Base-by-base conservation (phyloP, 192 early-diverging fungal species). In the Backusella circina region DNA sequence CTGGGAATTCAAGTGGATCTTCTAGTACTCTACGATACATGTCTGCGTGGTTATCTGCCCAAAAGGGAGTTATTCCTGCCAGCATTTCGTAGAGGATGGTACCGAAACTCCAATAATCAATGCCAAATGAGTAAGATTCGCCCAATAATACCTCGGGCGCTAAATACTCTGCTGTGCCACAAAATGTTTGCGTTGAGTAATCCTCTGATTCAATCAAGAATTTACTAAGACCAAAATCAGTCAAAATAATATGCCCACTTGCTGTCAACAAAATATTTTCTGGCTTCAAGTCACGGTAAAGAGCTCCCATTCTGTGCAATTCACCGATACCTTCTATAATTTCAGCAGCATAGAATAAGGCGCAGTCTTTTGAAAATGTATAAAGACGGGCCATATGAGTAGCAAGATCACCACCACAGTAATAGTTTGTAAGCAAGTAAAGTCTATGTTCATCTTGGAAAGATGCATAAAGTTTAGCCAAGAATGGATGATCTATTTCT, bases 201-300 rank as follows among this genome's bases (percentile, higher is more conserved):
- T 76, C 69, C 7, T 66, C 71, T 5, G 61, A 41, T 31, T 73
- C 71, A 39, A 79, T 78, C 30, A 79, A 61, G 41, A 81, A 92
- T 83, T 97, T 98, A 37, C 90, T 91, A 2, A 98, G 86, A 2
- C 97, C 96, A 86, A 98, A 98, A 73, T 98, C 97, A 1, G 96
- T 96, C 70, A 98, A 80, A 16, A 95, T 84, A 28, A 97, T 83
- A 71, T 97, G 95, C 33, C 96, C 96, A 28, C 91, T 88, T 0
- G 75, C 66, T 65, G 89, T 89, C 8, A 97, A 77, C 6, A 94
- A 79, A 50, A 91, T 89, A 78, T 92, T 92, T 70, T 92, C 92
- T 26, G 91, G 92, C 81, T 95, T 95, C 54, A 90, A 75, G 68
- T 94, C 95, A 54, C 95, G 86, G 77, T 98, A 97, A 39, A 99